Base-by-base conservation (phyloP, 768 basidiomycete genomes). In the Pleurotus tuoliensis region DNA sequence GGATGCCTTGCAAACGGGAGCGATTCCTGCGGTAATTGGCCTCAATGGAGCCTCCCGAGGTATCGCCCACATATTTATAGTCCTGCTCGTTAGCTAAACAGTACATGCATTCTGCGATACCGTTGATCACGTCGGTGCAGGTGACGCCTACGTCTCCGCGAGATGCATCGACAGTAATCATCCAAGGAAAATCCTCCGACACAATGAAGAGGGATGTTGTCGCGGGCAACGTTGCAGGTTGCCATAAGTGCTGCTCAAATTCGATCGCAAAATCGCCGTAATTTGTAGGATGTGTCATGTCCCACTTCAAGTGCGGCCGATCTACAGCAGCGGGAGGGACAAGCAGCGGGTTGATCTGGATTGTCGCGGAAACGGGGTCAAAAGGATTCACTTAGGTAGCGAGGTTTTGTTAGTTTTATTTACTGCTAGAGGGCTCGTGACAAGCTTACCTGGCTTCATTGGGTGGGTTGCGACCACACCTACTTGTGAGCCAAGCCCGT, bases 61-160 rank as follows among this genome's bases (percentile, higher is more conserved):
- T 15, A 7, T 25, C 46, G 46, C 46, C 30, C 30, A 27, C 13
- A n/a, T 50, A 27, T n/a, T 15, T 50, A 15, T 34, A 50, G 22
- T 50, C 48, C 9, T 50, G 48, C 12, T 50, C 48, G 27, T 50
- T 50, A 50, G 48, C 48, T 13, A 50, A 38, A 34, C 13, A 15
- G 13, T 50, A 34, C 48, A 50, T 50, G 30, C 48, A 50, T 50
- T 50, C 48, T n/a, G 48, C 12, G 30, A 50, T 50, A 25, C 25
- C 48, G 27, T 50, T 50, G 48, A 50, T 34, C 20, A 50, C 48
- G 16, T 50, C 48, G 11, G 27, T 27, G 48, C 48, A 50, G 13
- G 48, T 50, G 15, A 50, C 48, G 15, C 48, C 48, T 50, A 50
- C 13, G 46, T 47, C 48, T 15, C 7, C 11, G 20, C 30, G 25